phyloP scores from a whole-genome alignment of 169 alveolate genomes.

The Eimeria acervulina region DNA sequence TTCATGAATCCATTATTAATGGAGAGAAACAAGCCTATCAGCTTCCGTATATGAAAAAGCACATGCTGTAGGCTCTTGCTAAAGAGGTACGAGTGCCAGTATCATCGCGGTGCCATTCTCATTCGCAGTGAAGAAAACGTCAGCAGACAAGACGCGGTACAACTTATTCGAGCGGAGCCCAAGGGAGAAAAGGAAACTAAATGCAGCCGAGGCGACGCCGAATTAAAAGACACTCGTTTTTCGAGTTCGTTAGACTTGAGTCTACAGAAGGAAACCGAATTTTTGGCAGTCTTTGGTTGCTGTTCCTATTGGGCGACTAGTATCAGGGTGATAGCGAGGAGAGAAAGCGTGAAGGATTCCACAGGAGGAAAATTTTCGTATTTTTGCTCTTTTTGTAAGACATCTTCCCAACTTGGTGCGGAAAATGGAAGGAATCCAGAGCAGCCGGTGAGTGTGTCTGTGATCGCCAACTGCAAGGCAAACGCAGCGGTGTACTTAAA shows the following conservation, averaged over 20 bases:
- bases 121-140: background rate
- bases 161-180: background rate
- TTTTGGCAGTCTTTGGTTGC: background rate
- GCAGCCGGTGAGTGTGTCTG: background rate
- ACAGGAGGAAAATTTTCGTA: background rate
- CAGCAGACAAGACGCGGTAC: background rate
- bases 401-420: background rate
- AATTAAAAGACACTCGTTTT: background rate
- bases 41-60: background rate
- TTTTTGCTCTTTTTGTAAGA: background rate
- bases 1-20: background rate
- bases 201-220: background rate
- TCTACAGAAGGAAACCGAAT: background rate
- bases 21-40: background rate
- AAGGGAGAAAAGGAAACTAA: background rate
- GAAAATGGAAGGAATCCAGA: background rate
- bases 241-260: background rate
- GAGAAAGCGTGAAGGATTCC: background rate
- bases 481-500: background rate
- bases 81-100: background rate
- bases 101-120: background rate
- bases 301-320: background rate
- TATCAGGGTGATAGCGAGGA: background rate
- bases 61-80: background rate
- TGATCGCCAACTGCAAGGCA: background rate